Evolutionary conservation across 202 grass and related monocot genomes (phyloP).

Genomic region (Panicum virgatum): DNA sequence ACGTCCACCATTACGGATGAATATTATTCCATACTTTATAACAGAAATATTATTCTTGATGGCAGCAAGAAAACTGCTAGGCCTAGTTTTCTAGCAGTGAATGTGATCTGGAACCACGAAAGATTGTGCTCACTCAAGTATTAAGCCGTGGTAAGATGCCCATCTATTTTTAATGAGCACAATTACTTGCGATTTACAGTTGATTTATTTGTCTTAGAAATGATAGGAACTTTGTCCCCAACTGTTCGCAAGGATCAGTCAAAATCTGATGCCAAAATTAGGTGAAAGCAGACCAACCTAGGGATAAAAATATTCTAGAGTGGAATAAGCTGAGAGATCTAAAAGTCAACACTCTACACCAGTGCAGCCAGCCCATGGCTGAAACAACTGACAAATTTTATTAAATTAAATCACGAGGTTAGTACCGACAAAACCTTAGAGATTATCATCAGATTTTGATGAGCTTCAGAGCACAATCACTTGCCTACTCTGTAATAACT

Average conservation of each 20-base stretch:
- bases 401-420: neutral
- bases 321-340: neutral
- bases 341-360: neutral
- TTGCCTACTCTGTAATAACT: neutral
- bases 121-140: neutral
- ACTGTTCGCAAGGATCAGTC: neutral
- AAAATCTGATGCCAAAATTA: neutral
- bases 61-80: neutral
- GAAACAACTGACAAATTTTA: neutral
- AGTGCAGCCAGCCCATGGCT: neutral
- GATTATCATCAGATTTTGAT: constrained; percentile 8
- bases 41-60: neutral
- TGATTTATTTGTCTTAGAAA: neutral
- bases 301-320: neutral
- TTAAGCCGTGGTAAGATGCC: neutral
- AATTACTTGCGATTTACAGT: neutral
- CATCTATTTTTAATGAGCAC: neutral
- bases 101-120: neutral
- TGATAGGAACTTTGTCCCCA: neutral
- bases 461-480: neutral
- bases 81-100: neutral
- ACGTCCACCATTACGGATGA: neutral
- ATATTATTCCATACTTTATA: neutral
- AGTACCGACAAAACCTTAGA: constrained; percentile 11
- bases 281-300: neutral